A percentile compares a stretch with the other conserved stretches of the same genome.
These are phyloP conservation scores for Oryza officinalis DNA, from an alignment of 176 grass and related monocot genomes.

Conservation along the genomic window DNA sequence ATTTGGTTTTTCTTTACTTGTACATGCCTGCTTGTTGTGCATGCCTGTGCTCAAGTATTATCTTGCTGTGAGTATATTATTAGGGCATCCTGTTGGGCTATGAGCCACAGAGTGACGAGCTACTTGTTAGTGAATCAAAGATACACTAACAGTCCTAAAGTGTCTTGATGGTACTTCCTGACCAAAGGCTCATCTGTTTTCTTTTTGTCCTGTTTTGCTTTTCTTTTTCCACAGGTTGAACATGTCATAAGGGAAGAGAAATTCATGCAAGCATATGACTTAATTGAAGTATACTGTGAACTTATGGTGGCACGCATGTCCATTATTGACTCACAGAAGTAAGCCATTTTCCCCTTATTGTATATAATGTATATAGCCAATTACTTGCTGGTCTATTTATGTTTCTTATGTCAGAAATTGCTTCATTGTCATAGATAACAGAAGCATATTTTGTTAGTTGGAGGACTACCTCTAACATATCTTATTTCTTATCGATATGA, in stretches of 20 bases:
- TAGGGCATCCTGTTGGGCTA: not conserved
- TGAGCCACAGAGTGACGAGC: not conserved
- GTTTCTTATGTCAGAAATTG: slow-evolving; percentile 7
- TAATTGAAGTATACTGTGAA: slow-evolving; percentile 94
- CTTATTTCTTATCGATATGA: not conserved
- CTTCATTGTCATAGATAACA: not conserved
- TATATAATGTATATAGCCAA: not conserved
- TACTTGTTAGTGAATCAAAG: not conserved
- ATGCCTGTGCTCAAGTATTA: not conserved
- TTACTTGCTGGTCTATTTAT: slow-evolving; percentile 13
- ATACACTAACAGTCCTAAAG: not conserved
- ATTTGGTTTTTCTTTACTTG: not conserved
- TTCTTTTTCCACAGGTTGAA: slow-evolving; percentile 63
- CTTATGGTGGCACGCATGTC: slow-evolving; percentile 83
- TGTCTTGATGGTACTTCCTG: not conserved
- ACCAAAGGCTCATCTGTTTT: slow-evolving; percentile 17
- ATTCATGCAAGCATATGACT: slow-evolving; percentile 83
- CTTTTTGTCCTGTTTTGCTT: slow-evolving; percentile 3
- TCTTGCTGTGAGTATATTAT: not conserved
- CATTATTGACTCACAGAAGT: slow-evolving; percentile 97
- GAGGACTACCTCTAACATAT: not conserved
- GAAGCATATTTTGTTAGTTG: not conserved
- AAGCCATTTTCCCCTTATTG: slow-evolving; percentile 30
- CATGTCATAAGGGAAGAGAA: slow-evolving; percentile 99
- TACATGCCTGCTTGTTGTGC: not conserved